These are phyloP conservation scores for Fusarium goolgardi DNA, from an alignment of 2,329 filamentous ascomycete genomes.

Conservation along the genomic window DNA sequence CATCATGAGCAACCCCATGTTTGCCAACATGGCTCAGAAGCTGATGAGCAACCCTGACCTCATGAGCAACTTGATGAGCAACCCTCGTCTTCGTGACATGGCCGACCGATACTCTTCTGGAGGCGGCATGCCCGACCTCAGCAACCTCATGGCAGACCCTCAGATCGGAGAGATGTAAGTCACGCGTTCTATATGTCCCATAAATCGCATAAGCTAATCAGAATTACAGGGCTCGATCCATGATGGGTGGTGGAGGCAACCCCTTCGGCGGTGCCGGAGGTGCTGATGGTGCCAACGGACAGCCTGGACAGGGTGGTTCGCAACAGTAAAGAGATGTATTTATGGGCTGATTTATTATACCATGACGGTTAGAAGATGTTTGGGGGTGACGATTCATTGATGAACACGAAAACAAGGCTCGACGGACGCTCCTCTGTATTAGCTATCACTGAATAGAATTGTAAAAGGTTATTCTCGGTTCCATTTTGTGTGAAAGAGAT, in stretches of 20 bases:
- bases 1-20: slow-evolving; percentile 99
- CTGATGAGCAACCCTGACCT: slow-evolving; percentile 96
- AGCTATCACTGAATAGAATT: slow-evolving; percentile 40
- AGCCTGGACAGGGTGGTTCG: slow-evolving; percentile 41
- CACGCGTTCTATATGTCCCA: neutral
- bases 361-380: slow-evolving; percentile 29
- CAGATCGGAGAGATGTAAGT: slow-evolving; percentile 93
- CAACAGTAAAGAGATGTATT: slow-evolving; percentile 38
- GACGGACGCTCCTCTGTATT: slow-evolving; percentile 20
- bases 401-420: slow-evolving; percentile 35
- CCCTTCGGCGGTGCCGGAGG: slow-evolving; percentile 46
- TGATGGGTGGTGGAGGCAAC: slow-evolving; percentile 56
- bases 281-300: slow-evolving; percentile 18
- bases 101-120: slow-evolving; percentile 80
- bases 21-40: slow-evolving; percentile 95
- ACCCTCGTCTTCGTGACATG: slow-evolving; percentile 89
- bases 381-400: slow-evolving; percentile 38
- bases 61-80: slow-evolving; percentile 93
- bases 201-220: slow-evolving; percentile 4
- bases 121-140: slow-evolving; percentile 90
- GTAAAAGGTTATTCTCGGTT: slow-evolving; percentile 24
- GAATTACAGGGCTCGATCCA: slow-evolving; percentile 57
- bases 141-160: slow-evolving; percentile 89
- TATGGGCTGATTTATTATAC: slow-evolving; percentile 40
- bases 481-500: neutral